phyloP scores from a whole-genome alignment of 805 yeast species.

The Zygosaccharomyces pseudorouxii region DNA sequence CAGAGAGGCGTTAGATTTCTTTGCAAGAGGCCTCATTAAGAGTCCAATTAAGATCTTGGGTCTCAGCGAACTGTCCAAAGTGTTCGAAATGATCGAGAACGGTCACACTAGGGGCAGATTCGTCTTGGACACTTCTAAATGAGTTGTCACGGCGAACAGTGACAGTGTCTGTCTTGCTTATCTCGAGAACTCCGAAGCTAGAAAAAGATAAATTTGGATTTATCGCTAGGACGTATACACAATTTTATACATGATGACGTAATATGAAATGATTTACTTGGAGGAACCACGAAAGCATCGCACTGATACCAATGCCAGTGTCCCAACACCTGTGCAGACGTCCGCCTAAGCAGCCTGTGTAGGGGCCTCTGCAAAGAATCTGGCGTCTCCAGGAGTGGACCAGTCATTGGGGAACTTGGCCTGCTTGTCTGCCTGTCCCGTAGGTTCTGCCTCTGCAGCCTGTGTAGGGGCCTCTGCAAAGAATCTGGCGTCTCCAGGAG shows the following conservation, averaged over 20 bases:
- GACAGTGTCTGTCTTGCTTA: too few relatives aligned
- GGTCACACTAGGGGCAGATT: slow-evolving; percentile 68
- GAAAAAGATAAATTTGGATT: too few relatives aligned
- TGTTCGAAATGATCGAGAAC: slow-evolving; percentile 51
- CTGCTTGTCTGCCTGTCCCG: neutral
- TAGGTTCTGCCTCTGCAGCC: neutral
- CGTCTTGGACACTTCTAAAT: slow-evolving; percentile 62
- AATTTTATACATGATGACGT: too few relatives aligned
- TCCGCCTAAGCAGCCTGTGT: neutral
- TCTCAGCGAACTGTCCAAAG: slow-evolving; percentile 47
- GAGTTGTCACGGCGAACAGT: neutral
- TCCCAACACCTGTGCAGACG: neutral
- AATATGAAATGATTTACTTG: too few relatives aligned
- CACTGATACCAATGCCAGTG: too few relatives aligned
- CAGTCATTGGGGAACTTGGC: neutral
- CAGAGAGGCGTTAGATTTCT: slow-evolving; percentile 67
- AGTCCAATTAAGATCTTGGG: slow-evolving; percentile 60
- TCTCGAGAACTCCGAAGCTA: too few relatives aligned
- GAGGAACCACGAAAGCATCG: too few relatives aligned
- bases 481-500: neutral
- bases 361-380: neutral
- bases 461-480: neutral
- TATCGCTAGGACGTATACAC: too few relatives aligned
- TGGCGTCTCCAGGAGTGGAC: neutral
- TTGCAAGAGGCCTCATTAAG: slow-evolving; percentile 57